Percentiles rank a stretch among this genome's conserved stretches.
These are phyloP conservation scores for Theileria luwenshuni DNA, from an alignment of 169 alveolate species.

Conservation along the genomic window DNA sequence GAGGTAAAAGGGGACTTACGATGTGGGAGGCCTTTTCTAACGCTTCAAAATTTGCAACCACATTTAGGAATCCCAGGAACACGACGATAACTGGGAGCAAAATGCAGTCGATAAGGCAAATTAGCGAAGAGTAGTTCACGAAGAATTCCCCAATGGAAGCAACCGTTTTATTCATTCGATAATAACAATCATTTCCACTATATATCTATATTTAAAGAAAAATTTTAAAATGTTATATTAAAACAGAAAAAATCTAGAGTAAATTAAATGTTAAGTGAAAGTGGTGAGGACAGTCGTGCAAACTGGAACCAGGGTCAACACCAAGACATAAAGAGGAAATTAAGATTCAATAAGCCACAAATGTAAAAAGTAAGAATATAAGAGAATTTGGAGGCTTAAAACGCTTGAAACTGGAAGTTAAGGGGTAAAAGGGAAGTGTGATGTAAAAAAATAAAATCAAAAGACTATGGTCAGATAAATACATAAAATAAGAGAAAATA, in stretches of 20 bases:
- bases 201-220: no score
- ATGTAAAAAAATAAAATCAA: not conserved
- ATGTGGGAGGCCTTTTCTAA: slow-evolving; percentile 22
- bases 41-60: slow-evolving; percentile 24
- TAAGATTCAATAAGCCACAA: no score
- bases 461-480: no score
- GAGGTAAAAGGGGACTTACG: slow-evolving; percentile 41
- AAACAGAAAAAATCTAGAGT: no score
- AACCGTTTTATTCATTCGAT: slow-evolving; percentile 12
- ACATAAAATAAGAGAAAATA: no score
- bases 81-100: slow-evolving; percentile 47
- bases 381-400: not conserved
- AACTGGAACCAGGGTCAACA: no score
- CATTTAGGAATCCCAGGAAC: slow-evolving; percentile 34
- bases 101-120: slow-evolving; percentile 64
- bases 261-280: no score
- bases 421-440: not conserved
- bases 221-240: no score
- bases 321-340: no score
- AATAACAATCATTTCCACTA: no score
- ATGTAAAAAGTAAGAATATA: not conserved
- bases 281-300: no score
- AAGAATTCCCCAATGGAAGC: slow-evolving; percentile 33
- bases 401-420: no score
- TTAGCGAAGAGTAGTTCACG: slow-evolving; percentile 49